These are phyloP conservation scores for Colletotrichum filicis DNA, from an alignment of 2,329 filamentous ascomycete species.

Conservation along the genomic window DNA sequence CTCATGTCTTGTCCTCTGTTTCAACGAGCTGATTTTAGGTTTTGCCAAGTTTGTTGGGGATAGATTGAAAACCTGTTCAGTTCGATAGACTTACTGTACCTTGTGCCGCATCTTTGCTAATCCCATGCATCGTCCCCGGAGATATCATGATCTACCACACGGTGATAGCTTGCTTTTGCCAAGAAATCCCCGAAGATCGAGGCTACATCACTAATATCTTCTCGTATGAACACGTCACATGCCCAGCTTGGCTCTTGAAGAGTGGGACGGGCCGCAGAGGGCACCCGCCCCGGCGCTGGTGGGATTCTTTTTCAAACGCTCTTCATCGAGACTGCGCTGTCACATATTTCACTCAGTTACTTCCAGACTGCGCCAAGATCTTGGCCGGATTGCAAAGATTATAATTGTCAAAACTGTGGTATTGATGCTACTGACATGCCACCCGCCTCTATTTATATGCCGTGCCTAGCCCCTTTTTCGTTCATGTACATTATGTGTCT, in stretches of 20 bases:
- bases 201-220: neutral
- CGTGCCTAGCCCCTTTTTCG: constrained; percentile 6
- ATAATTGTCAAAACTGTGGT: neutral
- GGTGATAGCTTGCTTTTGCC: neutral
- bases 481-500: constrained; percentile 27
- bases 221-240: neutral
- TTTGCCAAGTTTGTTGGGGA: neutral
- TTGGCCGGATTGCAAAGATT: neutral
- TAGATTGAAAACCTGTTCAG: neutral
- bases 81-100: too few relatives aligned
- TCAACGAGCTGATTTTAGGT: neutral
- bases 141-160: neutral
- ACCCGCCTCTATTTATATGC: neutral
- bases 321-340: neutral
- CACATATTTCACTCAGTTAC: neutral
- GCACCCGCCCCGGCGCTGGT: neutral
- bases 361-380: neutral
- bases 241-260: neutral
- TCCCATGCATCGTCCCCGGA: neutral
- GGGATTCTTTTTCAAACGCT: neutral
- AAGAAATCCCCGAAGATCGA: neutral
- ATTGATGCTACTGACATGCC: neutral
- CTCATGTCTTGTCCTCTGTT: neutral
- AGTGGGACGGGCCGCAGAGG: neutral
- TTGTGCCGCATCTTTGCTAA: too few relatives aligned